phyloP scores from a whole-genome alignment of 768 basidiomycete species.

The Leccinum ochraceum region DNA sequence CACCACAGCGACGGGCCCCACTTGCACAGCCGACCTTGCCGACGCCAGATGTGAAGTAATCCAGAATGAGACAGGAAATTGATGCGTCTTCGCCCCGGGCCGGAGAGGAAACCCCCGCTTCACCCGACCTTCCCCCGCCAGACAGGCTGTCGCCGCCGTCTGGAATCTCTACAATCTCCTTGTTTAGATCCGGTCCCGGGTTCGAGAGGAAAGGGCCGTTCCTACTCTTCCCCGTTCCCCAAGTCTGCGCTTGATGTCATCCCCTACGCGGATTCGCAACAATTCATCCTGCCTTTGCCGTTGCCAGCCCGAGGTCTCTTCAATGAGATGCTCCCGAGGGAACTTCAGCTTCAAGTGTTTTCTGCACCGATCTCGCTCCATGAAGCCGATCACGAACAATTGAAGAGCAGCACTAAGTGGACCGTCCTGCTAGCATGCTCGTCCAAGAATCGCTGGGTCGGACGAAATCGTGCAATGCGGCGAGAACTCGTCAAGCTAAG shows the following conservation, averaged over 20 bases:
- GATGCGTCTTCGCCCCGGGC: constrained; percentile 18
- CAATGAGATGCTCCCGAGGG: constrained; percentile 68
- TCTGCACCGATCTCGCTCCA: constrained; percentile 54
- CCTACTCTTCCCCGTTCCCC: constrained; percentile 39
- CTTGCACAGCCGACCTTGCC: constrained; percentile 5
- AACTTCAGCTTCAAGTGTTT: constrained; percentile 66
- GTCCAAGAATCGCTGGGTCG: constrained; percentile 70
- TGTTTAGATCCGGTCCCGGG: constrained; percentile 19
- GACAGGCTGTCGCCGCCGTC: too few relatives aligned
- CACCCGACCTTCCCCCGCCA: neutral
- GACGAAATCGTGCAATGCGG: constrained; percentile 67
- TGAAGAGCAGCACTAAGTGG: constrained; percentile 50
- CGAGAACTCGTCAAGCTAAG: constrained; percentile 78
- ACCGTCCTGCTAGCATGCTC: constrained; percentile 60
- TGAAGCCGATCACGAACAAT: constrained; percentile 55
- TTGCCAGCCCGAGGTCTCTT: constrained; percentile 44
- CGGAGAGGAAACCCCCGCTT: constrained; percentile 18
- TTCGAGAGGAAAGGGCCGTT: constrained; percentile 54
- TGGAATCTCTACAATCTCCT: constrained; percentile 16
- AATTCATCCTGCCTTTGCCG: constrained; percentile 54
- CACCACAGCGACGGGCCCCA: constrained; percentile 1
- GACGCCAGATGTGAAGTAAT: constrained; percentile 19
- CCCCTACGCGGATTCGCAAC: constrained; percentile 28
- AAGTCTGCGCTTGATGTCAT: too few relatives aligned
- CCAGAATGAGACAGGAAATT: constrained; percentile 34